These are phyloP conservation scores for Helianthus annuus DNA, from an alignment of 129 eudicot species.

Conservation along the genomic window HanXRQr2.0-SUNRISE NC_035439.2:138167841-138168340, in stretches of 20 bases:
- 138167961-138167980: conserved; percentile 36
- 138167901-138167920: conserved; percentile 10
- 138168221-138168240: conserved; percentile 98
- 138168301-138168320: conserved; percentile 27
- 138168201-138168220: conserved; percentile 71
- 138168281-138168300: conserved; percentile 43
- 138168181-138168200: conserved; percentile 82
- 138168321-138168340: conserved; percentile 4
- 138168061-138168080: conserved; percentile 87
- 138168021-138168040: conserved; percentile 97
- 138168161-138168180: conserved; percentile 75
- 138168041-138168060: conserved; percentile 90
- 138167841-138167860: conserved; percentile 82
- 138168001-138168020: conserved; percentile 96
- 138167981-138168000: conserved; percentile 98
- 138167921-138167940: conserved; percentile 17
- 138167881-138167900: conserved; percentile 3
- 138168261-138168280: conserved; percentile 45
- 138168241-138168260: conserved; percentile 88
- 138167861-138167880: conserved; percentile 85
- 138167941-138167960: conserved; percentile 7
- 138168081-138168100: conserved; percentile 95
- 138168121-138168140: conserved; percentile 97
- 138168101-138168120: conserved; percentile 91
- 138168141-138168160: conserved; percentile 88